phyloP scores from a whole-genome alignment of 176 grass and related monocot genomes.

The Oryza longistaminata region DNA sequence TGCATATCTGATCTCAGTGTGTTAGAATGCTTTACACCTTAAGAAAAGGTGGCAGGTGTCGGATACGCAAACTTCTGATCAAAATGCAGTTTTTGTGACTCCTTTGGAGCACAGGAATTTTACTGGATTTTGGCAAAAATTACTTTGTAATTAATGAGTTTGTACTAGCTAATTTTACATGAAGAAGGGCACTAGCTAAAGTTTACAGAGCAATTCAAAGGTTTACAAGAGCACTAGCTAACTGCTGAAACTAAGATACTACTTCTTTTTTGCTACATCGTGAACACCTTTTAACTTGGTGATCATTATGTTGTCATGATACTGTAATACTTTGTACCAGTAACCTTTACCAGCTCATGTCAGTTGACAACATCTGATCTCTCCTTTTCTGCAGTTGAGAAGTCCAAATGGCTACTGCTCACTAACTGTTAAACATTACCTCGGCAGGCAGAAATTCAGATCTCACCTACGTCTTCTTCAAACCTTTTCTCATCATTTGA shows the following conservation, averaged over 20 bases:
- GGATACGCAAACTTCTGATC: neutral
- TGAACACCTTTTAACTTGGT: neutral
- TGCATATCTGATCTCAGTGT: neutral
- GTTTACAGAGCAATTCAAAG: neutral
- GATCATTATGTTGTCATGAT: neutral
- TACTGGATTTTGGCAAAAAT: too few relatives aligned
- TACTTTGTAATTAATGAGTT: neutral
- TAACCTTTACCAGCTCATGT: neutral
- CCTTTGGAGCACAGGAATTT: too few relatives aligned
- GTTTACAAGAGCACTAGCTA: too few relatives aligned
- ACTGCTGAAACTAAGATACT: neutral
- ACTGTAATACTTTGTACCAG: neutral
- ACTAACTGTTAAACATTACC: neutral
- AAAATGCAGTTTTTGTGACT: neutral
- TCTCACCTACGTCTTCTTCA: neutral
- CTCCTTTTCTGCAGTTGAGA: neutral
- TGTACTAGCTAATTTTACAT: neutral
- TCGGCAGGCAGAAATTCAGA: neutral
- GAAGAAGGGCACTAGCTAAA: too few relatives aligned
- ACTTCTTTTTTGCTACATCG: neutral
- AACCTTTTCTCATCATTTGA: neutral
- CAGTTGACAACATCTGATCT: neutral
- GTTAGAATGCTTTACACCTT: neutral
- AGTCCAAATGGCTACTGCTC: neutral
- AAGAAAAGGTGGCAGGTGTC: neutral